phyloP scores from a whole-genome alignment of 1,284 basidiomycete species.

The Heterobasidion irregulare region DNA sequence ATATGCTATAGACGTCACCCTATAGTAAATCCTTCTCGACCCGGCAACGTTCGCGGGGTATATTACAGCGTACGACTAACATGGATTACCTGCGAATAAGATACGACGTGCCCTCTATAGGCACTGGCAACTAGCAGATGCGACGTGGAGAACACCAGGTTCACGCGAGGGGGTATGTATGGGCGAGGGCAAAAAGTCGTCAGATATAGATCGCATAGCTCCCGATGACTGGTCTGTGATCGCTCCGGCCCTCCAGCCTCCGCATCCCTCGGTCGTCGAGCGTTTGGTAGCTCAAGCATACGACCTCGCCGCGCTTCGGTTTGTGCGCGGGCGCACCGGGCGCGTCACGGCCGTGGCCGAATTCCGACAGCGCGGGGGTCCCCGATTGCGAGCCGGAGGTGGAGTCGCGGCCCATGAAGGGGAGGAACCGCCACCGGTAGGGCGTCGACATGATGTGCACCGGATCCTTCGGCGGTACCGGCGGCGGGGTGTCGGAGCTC shows the following conservation, averaged over 20 bases:
- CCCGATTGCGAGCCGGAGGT: neutral
- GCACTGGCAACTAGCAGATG: neutral
- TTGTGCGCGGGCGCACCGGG: slow-evolving; percentile 17
- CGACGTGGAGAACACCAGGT: neutral
- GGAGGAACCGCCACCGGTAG: slow-evolving; percentile 53
- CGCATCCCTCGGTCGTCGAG: slow-evolving; percentile 74
- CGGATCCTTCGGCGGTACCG: slow-evolving; percentile 23
- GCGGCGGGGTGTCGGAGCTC: slow-evolving; percentile 7
- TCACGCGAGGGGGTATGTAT: neutral
- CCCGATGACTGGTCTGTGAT: slow-evolving; percentile 75
- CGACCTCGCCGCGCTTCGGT: slow-evolving; percentile 46
- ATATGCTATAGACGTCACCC: neutral
- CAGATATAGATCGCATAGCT: slow-evolving; percentile 56
- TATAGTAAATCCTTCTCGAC: neutral
- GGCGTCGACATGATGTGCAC: slow-evolving; percentile 17
- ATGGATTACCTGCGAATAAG: neutral
- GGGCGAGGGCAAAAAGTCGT: slow-evolving; percentile 4
- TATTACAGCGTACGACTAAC: neutral
- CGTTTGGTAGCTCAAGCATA: slow-evolving; percentile 64
- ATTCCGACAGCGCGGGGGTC: neutral
- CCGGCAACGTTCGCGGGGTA: neutral
- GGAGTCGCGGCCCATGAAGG: slow-evolving; percentile 31
- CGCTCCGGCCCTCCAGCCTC: slow-evolving; percentile 66
- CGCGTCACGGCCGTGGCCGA: neutral
- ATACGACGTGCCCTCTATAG: neutral